A percentile compares a stretch with the other conserved stretches of the same genome.
These are phyloP conservation scores for Malassezia yamatoensis DNA, from an alignment of 1,284 basidiomycete genomes.

Conservation along the genomic window DNA sequence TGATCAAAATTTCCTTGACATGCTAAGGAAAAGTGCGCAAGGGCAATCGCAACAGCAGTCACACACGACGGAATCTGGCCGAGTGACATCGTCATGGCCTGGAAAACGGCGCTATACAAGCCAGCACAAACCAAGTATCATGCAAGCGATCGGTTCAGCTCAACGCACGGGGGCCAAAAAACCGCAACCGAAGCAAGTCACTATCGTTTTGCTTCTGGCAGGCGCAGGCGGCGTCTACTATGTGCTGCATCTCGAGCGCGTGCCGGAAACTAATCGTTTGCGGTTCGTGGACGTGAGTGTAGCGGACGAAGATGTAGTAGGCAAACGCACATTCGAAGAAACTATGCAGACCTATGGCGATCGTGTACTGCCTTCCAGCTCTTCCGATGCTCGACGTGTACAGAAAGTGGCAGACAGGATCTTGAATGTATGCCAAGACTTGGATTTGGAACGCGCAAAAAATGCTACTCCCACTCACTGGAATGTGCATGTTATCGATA, in stretches of 20 bases:
- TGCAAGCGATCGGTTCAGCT: no score
- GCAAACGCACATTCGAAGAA: slow-evolving; percentile 53
- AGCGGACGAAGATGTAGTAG: slow-evolving; percentile 43
- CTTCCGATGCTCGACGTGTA: slow-evolving; percentile 57
- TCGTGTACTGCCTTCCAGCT: slow-evolving; percentile 60
- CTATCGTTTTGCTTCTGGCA: slow-evolving; percentile 22
- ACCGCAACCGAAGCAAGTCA: not conserved
- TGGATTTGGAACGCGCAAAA: slow-evolving; percentile 13
- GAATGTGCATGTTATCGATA: slow-evolving; percentile 72
- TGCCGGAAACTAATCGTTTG: slow-evolving; percentile 40
- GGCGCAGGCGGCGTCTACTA: slow-evolving; percentile 37
- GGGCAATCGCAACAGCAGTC: no score
- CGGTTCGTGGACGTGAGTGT: slow-evolving; percentile 40
- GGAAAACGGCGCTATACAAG: no score
- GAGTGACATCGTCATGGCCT: no score
- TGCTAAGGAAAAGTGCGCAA: no score
- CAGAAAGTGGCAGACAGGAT: slow-evolving; percentile 60
- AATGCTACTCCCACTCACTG: slow-evolving; percentile 49
- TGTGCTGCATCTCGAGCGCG: slow-evolving; percentile 37
- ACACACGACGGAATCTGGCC: no score
- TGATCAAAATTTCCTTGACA: no score
- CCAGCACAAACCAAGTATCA: no score
- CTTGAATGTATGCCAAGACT: slow-evolving; percentile 60
- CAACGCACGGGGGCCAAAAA: no score
- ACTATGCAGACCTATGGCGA: slow-evolving; percentile 56